Conservation (phyloP, 169 alveolate genomes). For the Perkinsus chesapeaki region DNA sequence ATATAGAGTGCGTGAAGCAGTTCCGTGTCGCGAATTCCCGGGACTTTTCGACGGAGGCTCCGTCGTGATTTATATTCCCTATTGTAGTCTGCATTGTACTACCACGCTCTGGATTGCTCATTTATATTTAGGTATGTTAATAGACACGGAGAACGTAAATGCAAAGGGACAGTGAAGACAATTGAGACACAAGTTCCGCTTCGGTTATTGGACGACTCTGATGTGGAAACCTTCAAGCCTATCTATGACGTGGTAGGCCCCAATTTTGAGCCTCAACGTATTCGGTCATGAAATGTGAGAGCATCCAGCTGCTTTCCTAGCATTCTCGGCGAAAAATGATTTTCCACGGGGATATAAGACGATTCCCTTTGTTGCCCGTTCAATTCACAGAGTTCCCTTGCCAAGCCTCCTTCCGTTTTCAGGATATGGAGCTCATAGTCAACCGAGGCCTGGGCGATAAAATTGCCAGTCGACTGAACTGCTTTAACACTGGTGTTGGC, state of each 20-base stretch:
- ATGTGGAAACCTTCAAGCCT: neutral
- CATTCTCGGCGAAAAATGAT: neutral
- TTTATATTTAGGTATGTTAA: neutral
- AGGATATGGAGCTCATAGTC: neutral
- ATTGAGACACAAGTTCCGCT: neutral
- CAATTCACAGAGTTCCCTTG: neutral
- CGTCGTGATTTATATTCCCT: too few species aligned
- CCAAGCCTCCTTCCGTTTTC: neutral
- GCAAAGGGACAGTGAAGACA: neutral
- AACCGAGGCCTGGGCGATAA: neutral
- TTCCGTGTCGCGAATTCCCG: too few species aligned
- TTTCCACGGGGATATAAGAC: neutral
- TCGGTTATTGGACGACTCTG: neutral
- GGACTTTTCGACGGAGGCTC: too few species aligned
- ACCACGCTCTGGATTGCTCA: too few species aligned
- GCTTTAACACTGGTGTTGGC: neutral
- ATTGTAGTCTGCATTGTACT: too few species aligned
- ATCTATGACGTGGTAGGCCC: neutral
- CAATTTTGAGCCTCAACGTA: neutral
- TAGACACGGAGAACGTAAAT: neutral
- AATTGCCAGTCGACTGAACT: neutral
- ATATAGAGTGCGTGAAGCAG: too few species aligned
- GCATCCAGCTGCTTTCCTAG: neutral
- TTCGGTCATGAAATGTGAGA: neutral
- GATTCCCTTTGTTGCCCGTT: neutral